Conservation (phyloP, 2,329 filamentous ascomycete genomes). For the Rutstroemia sydowiana region DNA sequence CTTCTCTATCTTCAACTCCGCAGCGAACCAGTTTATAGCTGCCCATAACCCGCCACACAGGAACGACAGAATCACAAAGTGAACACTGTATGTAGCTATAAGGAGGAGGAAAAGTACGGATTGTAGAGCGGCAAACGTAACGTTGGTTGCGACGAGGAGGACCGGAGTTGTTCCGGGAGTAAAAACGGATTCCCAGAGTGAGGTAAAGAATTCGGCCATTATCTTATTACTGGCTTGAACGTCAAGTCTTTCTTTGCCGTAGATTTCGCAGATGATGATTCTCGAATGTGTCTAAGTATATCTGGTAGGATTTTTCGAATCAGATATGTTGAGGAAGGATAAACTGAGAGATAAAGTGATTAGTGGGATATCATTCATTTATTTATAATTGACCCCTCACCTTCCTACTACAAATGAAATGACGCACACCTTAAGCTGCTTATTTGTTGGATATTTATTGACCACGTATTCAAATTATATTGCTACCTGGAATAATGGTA, state of each 20-base stretch:
- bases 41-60: slow-evolving; percentile 82
- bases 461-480: slow-evolving; percentile 5
- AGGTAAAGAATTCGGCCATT: slow-evolving; percentile 47
- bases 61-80: slow-evolving; percentile 76
- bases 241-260: not conserved
- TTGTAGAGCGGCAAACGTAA: slow-evolving; percentile 80
- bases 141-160: slow-evolving; percentile 83
- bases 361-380: slow-evolving; percentile 8
- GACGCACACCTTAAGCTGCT: slow-evolving; percentile 2
- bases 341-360: slow-evolving; percentile 1
- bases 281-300: not conserved
- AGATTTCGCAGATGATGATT: not conserved
- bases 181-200: slow-evolving; percentile 90
- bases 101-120: slow-evolving; percentile 69
- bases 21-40: slow-evolving; percentile 94
- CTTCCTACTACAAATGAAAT: slow-evolving; percentile 7
- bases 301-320: not conserved
- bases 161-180: slow-evolving; percentile 84
- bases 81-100: slow-evolving; percentile 74
- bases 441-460: not conserved
- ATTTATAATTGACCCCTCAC: slow-evolving; percentile 10
- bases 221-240: not conserved
- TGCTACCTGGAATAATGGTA: not conserved
- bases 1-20: slow-evolving; percentile 48
- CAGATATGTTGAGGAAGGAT: not conserved